These are phyloP conservation scores for Sordariomycetes sp. DNA, from an alignment of 2,329 filamentous ascomycete genomes.

Conservation along the genomic window DNA sequence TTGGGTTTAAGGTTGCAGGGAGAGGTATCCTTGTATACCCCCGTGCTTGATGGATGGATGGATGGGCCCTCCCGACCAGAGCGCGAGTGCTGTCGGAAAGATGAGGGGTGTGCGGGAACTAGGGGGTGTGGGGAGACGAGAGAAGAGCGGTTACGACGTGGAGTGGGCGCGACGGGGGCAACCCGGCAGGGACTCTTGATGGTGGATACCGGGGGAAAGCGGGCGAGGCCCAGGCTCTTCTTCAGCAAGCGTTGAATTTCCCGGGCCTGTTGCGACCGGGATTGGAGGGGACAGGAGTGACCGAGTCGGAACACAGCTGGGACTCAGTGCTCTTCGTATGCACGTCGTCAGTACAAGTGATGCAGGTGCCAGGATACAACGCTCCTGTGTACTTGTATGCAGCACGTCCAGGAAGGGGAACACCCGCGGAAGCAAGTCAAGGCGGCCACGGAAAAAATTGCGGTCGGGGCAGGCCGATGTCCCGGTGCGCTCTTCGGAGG, in stretches of 20 bases:
- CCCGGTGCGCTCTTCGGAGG: not conserved
- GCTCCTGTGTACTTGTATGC: not conserved
- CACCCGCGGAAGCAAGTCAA: not conserved
- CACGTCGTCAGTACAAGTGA: not conserved
- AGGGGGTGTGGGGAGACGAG: not conserved
- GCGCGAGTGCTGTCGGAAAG: not conserved
- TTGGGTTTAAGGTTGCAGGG: slow-evolving; percentile 26
- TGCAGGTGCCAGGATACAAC: not conserved
- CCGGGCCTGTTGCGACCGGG: not conserved
- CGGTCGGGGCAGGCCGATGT: not conserved
- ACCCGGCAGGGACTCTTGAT: slow-evolving; percentile 3
- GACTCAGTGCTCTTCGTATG: not conserved
- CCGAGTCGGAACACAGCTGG: not conserved
- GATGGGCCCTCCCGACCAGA: not conserved
- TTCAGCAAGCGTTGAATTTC: not conserved
- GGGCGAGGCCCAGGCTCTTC: not conserved
- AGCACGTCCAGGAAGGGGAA: not conserved
- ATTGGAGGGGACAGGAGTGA: not conserved
- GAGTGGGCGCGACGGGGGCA: not conserved
- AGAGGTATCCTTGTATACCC: slow-evolving; percentile 35
- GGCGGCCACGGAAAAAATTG: not conserved
- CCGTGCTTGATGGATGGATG: slow-evolving; percentile 1
- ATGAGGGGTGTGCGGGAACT: not conserved
- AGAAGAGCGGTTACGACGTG: not conserved
- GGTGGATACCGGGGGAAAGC: slow-evolving; percentile 1